Evolutionary conservation across 495 filamentous ascomycete genomes (phyloP), one percentile per base, ranked within the genome.

Genomic region (Immersiella caudata): DNA sequence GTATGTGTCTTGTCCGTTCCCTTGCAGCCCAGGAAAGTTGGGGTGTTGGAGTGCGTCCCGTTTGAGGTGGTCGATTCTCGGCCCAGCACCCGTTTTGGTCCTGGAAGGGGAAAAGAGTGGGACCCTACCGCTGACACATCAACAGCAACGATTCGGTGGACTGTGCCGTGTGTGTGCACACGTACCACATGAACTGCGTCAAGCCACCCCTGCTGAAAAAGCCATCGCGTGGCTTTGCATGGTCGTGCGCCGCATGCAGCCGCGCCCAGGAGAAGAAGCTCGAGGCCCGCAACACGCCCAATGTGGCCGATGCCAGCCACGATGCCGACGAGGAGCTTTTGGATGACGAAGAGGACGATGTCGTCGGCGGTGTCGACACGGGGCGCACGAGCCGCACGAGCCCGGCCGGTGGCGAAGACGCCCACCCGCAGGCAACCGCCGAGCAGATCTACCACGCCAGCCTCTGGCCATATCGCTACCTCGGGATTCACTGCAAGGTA

Each of bases 141-240:
- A 66, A 65, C 75, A 94, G 93, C 70, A 89, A 90, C 73, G 92
- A 98, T 77, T 98, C 95, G 26, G 95, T 99, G 33, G 94, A 98
- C 71, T 99, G 95, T 78, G 95, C 96, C 29, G 91, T 96, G 62
- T 99, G 95, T 78, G 86, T 87, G 70, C 88, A 93, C 72, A 97
- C 94, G 9, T 99, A 97, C 80, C 95, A 99, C 80, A 97, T 99
- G 95, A 91, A 91, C 74, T 99, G 95, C 75, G 96, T 99, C 56
- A 91, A 90, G 64, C 95, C 95, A 35, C 93, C 92, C 46, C 77
- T 99, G 66, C 87, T 93, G 49, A 98, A 97, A 77, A 99, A 99
- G 79, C 95, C 95, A 21, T 96, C 95, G 55, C 90, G 95, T 77
- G 95, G 95, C 49, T 99, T 99, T 81, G 95, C 93, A 9, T 99